Conservation (phyloP, 148 eudicot species). For the Vaccinium myrtillus region DNA sequence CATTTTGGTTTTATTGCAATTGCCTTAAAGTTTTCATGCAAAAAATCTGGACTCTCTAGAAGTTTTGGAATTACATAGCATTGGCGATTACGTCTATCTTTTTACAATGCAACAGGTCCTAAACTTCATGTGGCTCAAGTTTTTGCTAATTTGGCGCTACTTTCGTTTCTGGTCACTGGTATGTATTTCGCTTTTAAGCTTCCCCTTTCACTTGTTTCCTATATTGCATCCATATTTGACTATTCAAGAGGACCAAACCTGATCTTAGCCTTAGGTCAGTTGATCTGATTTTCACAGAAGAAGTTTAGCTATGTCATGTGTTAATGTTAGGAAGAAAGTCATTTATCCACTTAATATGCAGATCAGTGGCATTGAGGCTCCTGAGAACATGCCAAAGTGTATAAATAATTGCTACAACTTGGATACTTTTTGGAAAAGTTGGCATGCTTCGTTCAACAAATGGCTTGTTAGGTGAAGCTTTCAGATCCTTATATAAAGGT, state of each 20-base stretch:
- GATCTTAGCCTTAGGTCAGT: background rate
- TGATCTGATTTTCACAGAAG: background rate
- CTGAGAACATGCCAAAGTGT: slow-evolving; percentile 97
- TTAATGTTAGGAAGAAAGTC: background rate
- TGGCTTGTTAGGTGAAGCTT: slow-evolving; percentile 89
- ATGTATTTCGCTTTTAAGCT: slow-evolving; percentile 10
- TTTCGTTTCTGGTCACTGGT: slow-evolving; percentile 95
- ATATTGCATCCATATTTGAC: background rate
- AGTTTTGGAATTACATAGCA: background rate
- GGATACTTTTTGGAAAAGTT: slow-evolving; percentile 93
- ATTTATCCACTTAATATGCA: slow-evolving; percentile 25
- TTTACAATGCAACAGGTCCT: slow-evolving; percentile 57
- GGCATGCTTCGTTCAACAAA: slow-evolving; percentile 98
- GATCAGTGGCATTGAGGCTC: slow-evolving; percentile 84
- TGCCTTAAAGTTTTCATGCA: background rate
- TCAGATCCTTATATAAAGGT: slow-evolving; percentile 12
- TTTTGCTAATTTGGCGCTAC: slow-evolving; percentile 93
- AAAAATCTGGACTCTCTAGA: background rate
- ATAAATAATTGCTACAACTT: slow-evolving; percentile 92
- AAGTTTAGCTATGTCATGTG: background rate
- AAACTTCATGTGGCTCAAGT: slow-evolving; percentile 98
- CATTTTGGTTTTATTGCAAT: too few relatives aligned
- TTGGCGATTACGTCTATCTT: background rate
- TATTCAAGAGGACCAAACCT: background rate
- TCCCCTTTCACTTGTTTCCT: background rate